These are phyloP conservation scores for Globisporangium acanthophoron DNA, from an alignment of 352 stramenopile genomes.

Conservation along the genomic window DNA sequence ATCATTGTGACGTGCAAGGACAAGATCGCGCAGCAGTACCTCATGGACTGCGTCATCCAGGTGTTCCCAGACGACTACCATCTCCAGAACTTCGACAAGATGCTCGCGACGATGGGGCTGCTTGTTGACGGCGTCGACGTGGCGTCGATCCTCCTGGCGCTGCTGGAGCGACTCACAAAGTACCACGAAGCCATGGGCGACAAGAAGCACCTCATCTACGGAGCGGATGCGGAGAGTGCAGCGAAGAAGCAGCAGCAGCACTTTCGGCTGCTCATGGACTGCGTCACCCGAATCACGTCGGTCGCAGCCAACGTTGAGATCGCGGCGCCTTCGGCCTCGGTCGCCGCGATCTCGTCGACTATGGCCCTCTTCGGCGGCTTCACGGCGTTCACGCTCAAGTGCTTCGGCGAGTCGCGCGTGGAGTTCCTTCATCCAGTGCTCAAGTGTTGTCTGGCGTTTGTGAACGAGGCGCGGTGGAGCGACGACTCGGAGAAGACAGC, in stretches of 20 bases:
- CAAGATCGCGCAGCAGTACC: slow-evolving; percentile 96
- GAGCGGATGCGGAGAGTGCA: slow-evolving; percentile 4
- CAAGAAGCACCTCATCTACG: slow-evolving; percentile 20
- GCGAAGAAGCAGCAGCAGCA: slow-evolving; percentile 12
- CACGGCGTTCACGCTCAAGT: slow-evolving; percentile 41
- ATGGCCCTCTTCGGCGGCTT: slow-evolving; percentile 47
- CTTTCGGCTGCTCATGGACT: slow-evolving; percentile 15
- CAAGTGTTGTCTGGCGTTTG: slow-evolving; percentile 21
- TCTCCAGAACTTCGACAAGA: slow-evolving; percentile 90
- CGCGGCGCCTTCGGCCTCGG: neutral
- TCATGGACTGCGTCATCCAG: slow-evolving; percentile 98
- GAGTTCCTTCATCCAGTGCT: slow-evolving; percentile 25
- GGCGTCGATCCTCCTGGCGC: slow-evolving; percentile 85
- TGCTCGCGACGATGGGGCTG: slow-evolving; percentile 83
- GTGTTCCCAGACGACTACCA: slow-evolving; percentile 98
- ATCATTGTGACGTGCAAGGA: slow-evolving; percentile 95
- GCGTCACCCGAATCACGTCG: slow-evolving; percentile 1
- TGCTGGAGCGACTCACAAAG: slow-evolving; percentile 93
- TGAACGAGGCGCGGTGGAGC: slow-evolving; percentile 16
- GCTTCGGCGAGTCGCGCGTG: slow-evolving; percentile 16
- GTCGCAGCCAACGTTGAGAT: neutral
- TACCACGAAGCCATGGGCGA: slow-evolving; percentile 55
- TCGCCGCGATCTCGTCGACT: slow-evolving; percentile 15
- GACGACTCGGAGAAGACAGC: slow-evolving; percentile 6
- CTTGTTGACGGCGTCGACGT: slow-evolving; percentile 91